Evolutionary conservation across 768 basidiomycete genomes (phyloP), one percentile per base, ranked within the genome.

Genomic region (Nevesoporus exiguus): DNA sequence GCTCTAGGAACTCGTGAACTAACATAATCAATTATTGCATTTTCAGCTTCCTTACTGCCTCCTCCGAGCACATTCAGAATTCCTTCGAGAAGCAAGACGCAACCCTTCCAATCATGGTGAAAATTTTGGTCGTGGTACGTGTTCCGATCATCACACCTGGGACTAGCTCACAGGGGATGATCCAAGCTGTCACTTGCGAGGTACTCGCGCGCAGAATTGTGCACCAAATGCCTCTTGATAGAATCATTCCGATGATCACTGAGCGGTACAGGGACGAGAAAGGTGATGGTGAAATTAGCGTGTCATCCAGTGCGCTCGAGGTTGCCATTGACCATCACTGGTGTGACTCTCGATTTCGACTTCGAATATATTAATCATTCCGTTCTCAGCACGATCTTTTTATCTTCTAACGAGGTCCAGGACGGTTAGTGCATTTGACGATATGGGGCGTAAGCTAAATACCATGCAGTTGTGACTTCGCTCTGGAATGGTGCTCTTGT

Each of bases 241-340:
- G 78, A 51, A 69, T 93, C 34, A 76, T 81, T 48, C 69, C 75
- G 5, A 81, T 93, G 55, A 86, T 97, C 85, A 85, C 88, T 13
- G 85, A 81, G 2, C 80, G 95, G 4, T 93, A 84, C 71, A 78
- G 79, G 54, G 84, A 89, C 63, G 71, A 74, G 37, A 85, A 91
- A 65, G 65, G 76, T 33, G 90, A 96, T 64, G 93, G 89, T 0
- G 90, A 90, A 52, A 70, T 75, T 43, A 90, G 88, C 55, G 86
- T 85, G 40, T 79, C 84, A 61, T 75, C 82, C 5, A 92, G 88
- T 62, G 86, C 88, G 8, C 74, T 97, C 40, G 95, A 98, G 68
- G 74, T 86, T 68, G 93, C 95, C n/a, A 90, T 96, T 56, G 95
- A 98, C 69, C 82, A 90, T 50, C 84, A 93, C 61, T 92, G 93